Percentiles rank a stretch among this genome's conserved stretches.
Evolutionary conservation across 1,139 yeast genomes (phyloP).

Genomic region (Saccharomyces hybrid): DNA sequence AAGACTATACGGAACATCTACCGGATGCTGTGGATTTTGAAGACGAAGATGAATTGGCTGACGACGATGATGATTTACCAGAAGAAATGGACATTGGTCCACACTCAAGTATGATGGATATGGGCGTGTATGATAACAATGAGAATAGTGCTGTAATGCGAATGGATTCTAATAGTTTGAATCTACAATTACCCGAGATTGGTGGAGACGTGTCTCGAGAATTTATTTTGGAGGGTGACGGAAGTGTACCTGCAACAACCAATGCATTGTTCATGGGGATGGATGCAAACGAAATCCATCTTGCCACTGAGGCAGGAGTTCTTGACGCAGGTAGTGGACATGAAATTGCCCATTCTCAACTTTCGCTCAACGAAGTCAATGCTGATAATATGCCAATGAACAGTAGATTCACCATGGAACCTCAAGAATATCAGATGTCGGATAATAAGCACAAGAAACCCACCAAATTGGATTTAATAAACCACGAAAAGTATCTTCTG

Average conservation of each 20-base stretch:
- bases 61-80: conserved; percentile 38
- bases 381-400: conserved; percentile 1
- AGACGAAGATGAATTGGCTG: conserved; percentile 92
- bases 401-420: conserved; percentile 1
- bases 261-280: conserved; percentile 26
- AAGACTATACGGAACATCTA: conserved; percentile 48
- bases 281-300: conserved; percentile 13
- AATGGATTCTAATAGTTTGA: not conserved
- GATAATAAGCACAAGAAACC: conserved; percentile 15
- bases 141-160: not conserved
- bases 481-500: conserved; percentile 8
- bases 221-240: not conserved
- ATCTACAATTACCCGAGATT: not conserved
- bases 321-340: conserved; percentile 10
- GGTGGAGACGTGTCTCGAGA: not conserved
- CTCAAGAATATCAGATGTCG: too few species aligned
- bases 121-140: conserved; percentile 11
- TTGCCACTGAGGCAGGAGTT: conserved; percentile 14
- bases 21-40: conserved; percentile 94
- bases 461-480: conserved; percentile 18
- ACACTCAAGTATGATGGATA: conserved; percentile 19
- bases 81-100: conserved; percentile 38
- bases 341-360: not conserved
- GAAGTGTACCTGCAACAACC: not conserved
- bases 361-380: not conserved